Percentiles rank a stretch among this genome's conserved stretches.
phyloP scores from a whole-genome alignment of 768 basidiomycete species.

The Pulveroboletus sp. region DNA sequence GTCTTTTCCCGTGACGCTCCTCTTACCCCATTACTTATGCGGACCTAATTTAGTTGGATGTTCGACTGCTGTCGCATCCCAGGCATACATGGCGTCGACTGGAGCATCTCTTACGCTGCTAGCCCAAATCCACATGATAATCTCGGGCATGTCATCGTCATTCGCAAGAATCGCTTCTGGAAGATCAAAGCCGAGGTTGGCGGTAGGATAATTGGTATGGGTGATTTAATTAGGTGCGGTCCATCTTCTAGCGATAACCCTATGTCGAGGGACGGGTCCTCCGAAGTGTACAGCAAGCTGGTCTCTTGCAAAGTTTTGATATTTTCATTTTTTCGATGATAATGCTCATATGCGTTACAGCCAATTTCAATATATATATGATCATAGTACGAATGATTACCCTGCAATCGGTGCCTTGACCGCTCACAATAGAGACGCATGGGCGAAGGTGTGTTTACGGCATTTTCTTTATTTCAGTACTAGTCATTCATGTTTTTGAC shows the following conservation, averaged over 20 bases:
- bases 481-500: neutral
- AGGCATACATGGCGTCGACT: conserved; percentile 67
- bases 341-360: conserved; percentile 33
- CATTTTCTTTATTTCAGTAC: neutral
- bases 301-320: neutral
- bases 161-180: conserved; percentile 85
- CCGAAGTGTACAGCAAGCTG: neutral
- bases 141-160: conserved; percentile 75
- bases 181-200: conserved; percentile 59
- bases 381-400: conserved; percentile 55
- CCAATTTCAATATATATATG: conserved; percentile 68
- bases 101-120: conserved; percentile 68
- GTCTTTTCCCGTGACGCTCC: conserved; percentile 3
- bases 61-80: conserved; percentile 86
- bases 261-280: neutral
- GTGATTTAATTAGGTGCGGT: conserved; percentile 59
- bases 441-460: conserved; percentile 64
- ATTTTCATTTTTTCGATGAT: neutral
- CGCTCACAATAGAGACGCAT: conserved; percentile 76
- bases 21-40: neutral
- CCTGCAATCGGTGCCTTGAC: conserved; percentile 76
- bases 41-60: conserved; percentile 65
- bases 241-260: neutral
- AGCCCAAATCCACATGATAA: conserved; percentile 28
- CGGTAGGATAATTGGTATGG: conserved; percentile 56